Conservation (phyloP, 768 basidiomycete genomes). For the Boletus edulis region DNA sequence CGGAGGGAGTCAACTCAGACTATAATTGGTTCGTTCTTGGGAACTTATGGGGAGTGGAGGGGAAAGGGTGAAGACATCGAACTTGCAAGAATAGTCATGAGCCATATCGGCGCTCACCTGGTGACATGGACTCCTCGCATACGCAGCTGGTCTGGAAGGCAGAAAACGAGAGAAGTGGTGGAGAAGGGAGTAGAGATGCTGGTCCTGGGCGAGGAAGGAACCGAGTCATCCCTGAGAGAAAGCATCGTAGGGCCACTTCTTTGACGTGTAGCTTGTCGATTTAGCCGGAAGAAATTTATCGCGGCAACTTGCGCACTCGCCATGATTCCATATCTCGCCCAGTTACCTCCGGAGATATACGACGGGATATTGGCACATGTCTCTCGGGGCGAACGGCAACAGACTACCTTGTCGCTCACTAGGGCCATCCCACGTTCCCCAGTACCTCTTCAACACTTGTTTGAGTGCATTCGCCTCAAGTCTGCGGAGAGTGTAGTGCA, state of each 20-base stretch:
- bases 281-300: neutral
- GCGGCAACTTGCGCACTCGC: neutral
- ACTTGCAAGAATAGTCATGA: conserved; percentile 36
- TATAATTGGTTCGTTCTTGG: conserved; percentile 45
- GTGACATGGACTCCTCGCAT: conserved; percentile 48
- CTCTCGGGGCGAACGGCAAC: conserved; percentile 44
- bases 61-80: conserved; percentile 18
- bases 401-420: conserved; percentile 55
- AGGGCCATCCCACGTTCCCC: conserved; percentile 61
- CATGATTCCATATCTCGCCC: conserved; percentile 26
- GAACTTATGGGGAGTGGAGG: conserved; percentile 37
- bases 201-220: conserved; percentile 31
- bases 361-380: conserved; percentile 54
- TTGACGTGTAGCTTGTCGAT: conserved; percentile 1
- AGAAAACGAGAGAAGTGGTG: conserved; percentile 48
- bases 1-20: conserved; percentile 35
- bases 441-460: conserved; percentile 57
- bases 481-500: conserved; percentile 50
- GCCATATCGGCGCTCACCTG: conserved; percentile 56
- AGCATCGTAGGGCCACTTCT: conserved; percentile 31
- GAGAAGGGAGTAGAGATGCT: conserved; percentile 48
- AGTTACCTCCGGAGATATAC: conserved; percentile 68
- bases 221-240: conserved; percentile 22
- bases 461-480: conserved; percentile 52
- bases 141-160: conserved; percentile 47